Evolutionary conservation across 2,329 filamentous ascomycete species (phyloP), one percentile per base, ranked within the genome.

Genomic region (Diaporthe aspalathi): DNA sequence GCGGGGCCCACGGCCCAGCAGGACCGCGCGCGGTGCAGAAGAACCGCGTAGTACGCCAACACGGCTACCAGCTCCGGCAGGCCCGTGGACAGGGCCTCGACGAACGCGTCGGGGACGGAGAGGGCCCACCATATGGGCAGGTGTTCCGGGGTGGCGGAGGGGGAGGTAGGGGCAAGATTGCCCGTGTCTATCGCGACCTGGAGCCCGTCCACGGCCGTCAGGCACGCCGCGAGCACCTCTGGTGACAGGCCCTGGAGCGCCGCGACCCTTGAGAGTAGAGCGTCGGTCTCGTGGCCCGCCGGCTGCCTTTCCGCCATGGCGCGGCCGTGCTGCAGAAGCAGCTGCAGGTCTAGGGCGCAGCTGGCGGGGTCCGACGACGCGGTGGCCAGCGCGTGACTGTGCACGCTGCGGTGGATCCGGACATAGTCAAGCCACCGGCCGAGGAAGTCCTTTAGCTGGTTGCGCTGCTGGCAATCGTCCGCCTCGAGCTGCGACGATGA

Each of bases 361-460:
- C 79, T 75, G 7, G 86, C 76, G 40, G 77, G 70, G 12, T 79
- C 73, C 76, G 80, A 83, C 7, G 78, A 32, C 32, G 32, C 32
- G 32, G 32, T 27, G 1, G 79, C 76, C 1, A 77, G 71, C 49
- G 83, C 79, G 45, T 84, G 78, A 45, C 77, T 77, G 22, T 80
- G 79, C 22, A 86, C 80, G 29, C 84, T 84, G 9, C 81, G 80
- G 73, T 85, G 83, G 20, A 86, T 77, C 62, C 77, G 76, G 16
- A 83, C 74, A 62, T 82, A 84, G 24, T 81, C 79, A 22, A 82
- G 75, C 68, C 83, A 84, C 20, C 80, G 77, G 49, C 80, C 80
- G 14, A 86, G 77, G 49, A 84, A 83, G 53, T 74, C 71, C 22
- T 63, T 40, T 49, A 63, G 57, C 57, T 40, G 20, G 43, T 12